Percentiles rank a stretch among this genome's conserved stretches.
phyloP scores from a whole-genome alignment of 192 early-diverging fungal genomes.

The Coemansia sp. region DNA sequence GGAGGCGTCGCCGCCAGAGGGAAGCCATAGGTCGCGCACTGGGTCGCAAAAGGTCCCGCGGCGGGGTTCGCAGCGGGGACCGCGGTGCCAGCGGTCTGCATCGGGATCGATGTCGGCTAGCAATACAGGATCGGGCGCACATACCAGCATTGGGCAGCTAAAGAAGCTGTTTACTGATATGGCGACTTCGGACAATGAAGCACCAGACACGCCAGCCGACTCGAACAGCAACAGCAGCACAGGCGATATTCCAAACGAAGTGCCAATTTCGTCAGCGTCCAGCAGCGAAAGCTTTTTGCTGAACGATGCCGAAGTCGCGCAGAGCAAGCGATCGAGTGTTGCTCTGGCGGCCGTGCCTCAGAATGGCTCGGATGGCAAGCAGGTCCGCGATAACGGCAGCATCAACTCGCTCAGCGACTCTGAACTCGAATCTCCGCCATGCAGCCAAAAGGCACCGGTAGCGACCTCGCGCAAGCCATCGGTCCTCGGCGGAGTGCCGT shows the following conservation, averaged over 20 bases:
- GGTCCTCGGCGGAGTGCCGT: background rate
- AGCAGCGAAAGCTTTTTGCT: constrained; percentile 38
- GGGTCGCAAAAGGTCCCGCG: constrained; percentile 24
- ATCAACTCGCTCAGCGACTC: constrained; percentile 38
- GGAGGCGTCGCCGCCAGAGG: constrained; percentile 4
- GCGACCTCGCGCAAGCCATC: background rate
- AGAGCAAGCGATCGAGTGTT: background rate
- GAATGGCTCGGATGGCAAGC: background rate
- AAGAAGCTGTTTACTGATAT: constrained; percentile 40
- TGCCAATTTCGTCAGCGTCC: constrained; percentile 5
- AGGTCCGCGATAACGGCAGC: constrained; percentile 19
- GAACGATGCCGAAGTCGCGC: background rate
- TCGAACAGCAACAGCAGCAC: background rate
- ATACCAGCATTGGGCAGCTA: constrained; percentile 40
- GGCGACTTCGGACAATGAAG: background rate
- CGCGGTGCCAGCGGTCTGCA: constrained; percentile 16
- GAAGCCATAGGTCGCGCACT: background rate
- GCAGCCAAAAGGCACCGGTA: background rate
- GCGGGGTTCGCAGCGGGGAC: constrained; percentile 22
- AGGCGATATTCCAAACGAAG: background rate
- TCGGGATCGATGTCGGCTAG: constrained; percentile 11
- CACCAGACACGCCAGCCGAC: background rate
- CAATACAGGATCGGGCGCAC: background rate
- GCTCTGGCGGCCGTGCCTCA: background rate
- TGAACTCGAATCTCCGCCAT: constrained; percentile 16